A percentile compares a stretch with the other conserved stretches of the same genome.
phyloP scores from a whole-genome alignment of 768 basidiomycete genomes.

The Mrakia blollopis region DNA sequence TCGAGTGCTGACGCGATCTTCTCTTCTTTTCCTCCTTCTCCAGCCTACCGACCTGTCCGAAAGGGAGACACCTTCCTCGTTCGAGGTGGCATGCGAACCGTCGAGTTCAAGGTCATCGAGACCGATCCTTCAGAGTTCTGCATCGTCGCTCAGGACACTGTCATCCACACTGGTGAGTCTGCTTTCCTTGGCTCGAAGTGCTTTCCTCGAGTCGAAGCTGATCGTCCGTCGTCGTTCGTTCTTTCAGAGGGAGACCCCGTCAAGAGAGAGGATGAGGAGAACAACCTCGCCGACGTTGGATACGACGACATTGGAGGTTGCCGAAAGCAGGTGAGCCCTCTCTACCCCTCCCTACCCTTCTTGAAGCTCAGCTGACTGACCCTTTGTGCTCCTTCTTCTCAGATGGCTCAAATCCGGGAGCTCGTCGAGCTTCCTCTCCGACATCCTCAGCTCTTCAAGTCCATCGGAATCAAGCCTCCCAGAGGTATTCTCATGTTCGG shows the following conservation, averaged over 20 bases:
- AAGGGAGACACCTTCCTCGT: constrained; percentile 99
- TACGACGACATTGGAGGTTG: constrained; percentile 99
- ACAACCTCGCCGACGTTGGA: constrained; percentile 91
- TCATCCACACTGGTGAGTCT: constrained; percentile 67
- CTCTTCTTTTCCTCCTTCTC: constrained; percentile 1
- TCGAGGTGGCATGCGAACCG: constrained; percentile 94
- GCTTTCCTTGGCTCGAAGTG: too few species aligned
- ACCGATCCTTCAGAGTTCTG: constrained; percentile 97
- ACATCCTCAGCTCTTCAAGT: constrained; percentile 98
- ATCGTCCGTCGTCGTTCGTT: background rate
- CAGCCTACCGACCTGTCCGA: constrained; percentile 88
- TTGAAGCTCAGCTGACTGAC: background rate
- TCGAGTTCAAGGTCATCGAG: constrained; percentile 99
- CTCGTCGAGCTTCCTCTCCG: constrained; percentile 95
- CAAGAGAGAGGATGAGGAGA: constrained; percentile 97
- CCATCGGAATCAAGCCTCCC: constrained; percentile 99
- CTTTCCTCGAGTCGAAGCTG: background rate
- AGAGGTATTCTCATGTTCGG: constrained; percentile 98
- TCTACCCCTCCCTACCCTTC: background rate
- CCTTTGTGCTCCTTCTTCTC: background rate
- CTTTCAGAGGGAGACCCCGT: constrained; percentile 87
- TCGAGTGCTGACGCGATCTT: background rate
- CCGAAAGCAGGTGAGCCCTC: constrained; percentile 68
- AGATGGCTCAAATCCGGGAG: constrained; percentile 67
- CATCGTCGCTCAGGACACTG: constrained; percentile 98